Percentiles rank a stretch among this genome's conserved stretches.
Evolutionary conservation across 1,139 yeast genomes (phyloP).

Genomic region (Yamadazyma mexicana): DNA sequence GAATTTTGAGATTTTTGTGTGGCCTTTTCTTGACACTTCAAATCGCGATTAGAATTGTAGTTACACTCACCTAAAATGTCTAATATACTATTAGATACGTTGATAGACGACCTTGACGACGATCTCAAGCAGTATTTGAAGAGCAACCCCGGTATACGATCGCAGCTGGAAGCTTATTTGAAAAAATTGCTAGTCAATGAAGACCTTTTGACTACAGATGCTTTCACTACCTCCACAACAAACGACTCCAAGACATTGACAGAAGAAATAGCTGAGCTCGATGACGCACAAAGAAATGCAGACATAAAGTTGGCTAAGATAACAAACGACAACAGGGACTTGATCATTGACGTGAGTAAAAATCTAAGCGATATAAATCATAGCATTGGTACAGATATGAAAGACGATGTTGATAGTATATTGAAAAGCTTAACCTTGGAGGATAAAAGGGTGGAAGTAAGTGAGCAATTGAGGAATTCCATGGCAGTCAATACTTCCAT

Average conservation of each 20-base stretch:
- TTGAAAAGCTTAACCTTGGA: slow-evolving; percentile 13
- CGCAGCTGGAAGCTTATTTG: slow-evolving; percentile 21
- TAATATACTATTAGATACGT: slow-evolving; percentile 22
- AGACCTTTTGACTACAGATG: slow-evolving; percentile 42
- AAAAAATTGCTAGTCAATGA: slow-evolving; percentile 38
- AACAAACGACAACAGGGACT: slow-evolving; percentile 39
- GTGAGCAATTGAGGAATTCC: slow-evolving; percentile 23
- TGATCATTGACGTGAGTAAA: slow-evolving; percentile 39
- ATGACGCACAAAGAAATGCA: slow-evolving; percentile 31
- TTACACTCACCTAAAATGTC: slow-evolving; percentile 15
- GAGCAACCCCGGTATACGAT: slow-evolving; percentile 14
- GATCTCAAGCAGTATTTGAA: slow-evolving; percentile 10
- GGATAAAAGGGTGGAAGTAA: slow-evolving; percentile 15
- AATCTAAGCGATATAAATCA: slow-evolving; percentile 28
- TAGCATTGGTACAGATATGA: slow-evolving; percentile 24
- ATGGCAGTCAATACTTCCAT: slow-evolving; percentile 35
- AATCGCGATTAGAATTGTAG: neutral
- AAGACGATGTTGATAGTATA: slow-evolving; percentile 23
- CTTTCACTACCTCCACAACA: slow-evolving; percentile 26
- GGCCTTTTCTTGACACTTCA: too few relatives aligned
- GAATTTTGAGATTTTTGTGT: neutral
- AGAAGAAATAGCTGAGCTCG: slow-evolving; percentile 51
- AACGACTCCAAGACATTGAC: slow-evolving; percentile 28
- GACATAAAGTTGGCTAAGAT: slow-evolving; percentile 32
- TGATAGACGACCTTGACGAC: slow-evolving; percentile 22